phyloP scores from a whole-genome alignment of 768 basidiomycete species.

The Cystobasidium onofrii region DNA sequence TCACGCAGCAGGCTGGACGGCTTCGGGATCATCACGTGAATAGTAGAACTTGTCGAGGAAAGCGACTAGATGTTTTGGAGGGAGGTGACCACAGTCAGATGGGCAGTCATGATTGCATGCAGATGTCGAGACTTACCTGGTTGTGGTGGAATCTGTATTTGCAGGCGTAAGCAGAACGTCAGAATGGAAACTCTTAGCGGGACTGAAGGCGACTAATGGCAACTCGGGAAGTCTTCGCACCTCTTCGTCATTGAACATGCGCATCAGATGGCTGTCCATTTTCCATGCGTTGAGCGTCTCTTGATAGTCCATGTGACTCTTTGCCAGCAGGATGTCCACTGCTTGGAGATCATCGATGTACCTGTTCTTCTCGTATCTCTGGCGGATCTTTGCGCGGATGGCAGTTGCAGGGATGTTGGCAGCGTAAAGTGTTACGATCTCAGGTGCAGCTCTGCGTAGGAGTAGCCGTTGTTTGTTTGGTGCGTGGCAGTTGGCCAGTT shows the following conservation, averaged over 20 bases:
- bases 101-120: not conserved
- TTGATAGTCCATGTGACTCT: slow-evolving; percentile 79
- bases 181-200: not conserved
- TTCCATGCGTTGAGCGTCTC: slow-evolving; percentile 49
- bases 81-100: not conserved
- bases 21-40: slow-evolving; percentile 9
- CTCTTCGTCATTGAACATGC: slow-evolving; percentile 15
- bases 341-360: slow-evolving; percentile 70
- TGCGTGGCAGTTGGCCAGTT: too few species aligned
- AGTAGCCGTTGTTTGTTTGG: too few species aligned
- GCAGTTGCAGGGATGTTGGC: slow-evolving; percentile 68
- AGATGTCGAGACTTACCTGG: slow-evolving; percentile 2
- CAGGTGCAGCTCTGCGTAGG: slow-evolving; percentile 62
- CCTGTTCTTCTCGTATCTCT: slow-evolving; percentile 76
- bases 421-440: slow-evolving; percentile 67
- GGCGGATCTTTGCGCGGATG: slow-evolving; percentile 72
- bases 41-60: slow-evolving; percentile 29
- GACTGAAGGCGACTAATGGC: too few species aligned
- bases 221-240: not conserved
- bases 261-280: slow-evolving; percentile 27
- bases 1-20: slow-evolving; percentile 9
- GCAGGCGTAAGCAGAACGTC: not conserved
- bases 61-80: not conserved
- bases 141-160: not conserved
- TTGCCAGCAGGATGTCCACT: slow-evolving; percentile 76